These are phyloP conservation scores for Dunaliella sp. DNA, from an alignment of 139 green algal species.

Conservation along the genomic window DNA sequence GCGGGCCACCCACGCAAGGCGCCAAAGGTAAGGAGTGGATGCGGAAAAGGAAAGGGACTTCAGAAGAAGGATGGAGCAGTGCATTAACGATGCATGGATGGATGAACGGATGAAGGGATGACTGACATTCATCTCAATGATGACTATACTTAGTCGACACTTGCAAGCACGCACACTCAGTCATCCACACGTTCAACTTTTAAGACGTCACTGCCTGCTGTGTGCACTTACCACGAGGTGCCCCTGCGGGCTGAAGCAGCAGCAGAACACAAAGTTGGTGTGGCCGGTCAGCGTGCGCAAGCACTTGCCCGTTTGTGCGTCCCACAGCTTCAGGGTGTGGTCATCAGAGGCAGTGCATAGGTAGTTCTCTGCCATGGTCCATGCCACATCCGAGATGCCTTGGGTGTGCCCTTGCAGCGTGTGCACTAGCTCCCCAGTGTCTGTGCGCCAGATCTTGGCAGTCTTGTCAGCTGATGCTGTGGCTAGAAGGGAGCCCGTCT, in stretches of 20 bases:
- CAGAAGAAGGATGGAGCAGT: too few species aligned
- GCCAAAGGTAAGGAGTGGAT: too few species aligned
- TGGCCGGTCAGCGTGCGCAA: slow-evolving; percentile 69
- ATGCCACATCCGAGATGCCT: slow-evolving; percentile 80
- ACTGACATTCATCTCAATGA: too few species aligned
- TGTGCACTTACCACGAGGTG: slow-evolving; percentile 79
- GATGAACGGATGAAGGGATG: too few species aligned
- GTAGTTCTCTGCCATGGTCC: slow-evolving; percentile 59
- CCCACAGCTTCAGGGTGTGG: slow-evolving; percentile 56
- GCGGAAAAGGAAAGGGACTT: too few species aligned
- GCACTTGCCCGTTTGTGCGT: slow-evolving; percentile 54
- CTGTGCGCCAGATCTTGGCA: slow-evolving; percentile 63
- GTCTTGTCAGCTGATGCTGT: slow-evolving; percentile 71
- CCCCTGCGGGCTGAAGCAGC: slow-evolving; percentile 70
- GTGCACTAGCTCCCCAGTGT: slow-evolving; percentile 36
- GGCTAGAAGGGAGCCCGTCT: slow-evolving; percentile 45
- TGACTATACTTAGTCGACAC: too few species aligned
- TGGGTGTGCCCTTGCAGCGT: slow-evolving; percentile 56
- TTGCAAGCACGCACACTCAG: too few species aligned
- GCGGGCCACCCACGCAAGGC: too few species aligned
- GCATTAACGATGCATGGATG: too few species aligned
- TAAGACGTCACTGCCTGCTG: too few species aligned
- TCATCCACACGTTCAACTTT: too few species aligned
- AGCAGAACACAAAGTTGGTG: slow-evolving; percentile 87
- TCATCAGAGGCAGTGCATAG: slow-evolving; percentile 71